Evolutionary conservation across 768 basidiomycete species (phyloP).

Genomic region (Boletus pseudo-olivaceus): DNA sequence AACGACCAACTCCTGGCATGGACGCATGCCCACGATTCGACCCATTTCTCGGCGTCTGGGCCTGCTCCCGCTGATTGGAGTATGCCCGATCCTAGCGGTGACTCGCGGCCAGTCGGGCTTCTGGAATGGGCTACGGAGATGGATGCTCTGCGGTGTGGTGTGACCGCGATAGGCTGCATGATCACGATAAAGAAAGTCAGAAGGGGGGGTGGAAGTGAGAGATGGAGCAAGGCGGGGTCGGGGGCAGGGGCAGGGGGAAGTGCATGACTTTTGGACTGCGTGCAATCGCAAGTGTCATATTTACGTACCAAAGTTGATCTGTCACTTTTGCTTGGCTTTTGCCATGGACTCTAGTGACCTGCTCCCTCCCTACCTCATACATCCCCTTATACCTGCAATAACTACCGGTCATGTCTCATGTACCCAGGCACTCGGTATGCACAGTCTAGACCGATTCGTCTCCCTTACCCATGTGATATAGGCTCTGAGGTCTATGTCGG

Average conservation of each 20-base stretch:
- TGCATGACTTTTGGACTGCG: conserved; percentile 16
- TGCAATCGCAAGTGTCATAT: conserved; percentile 1
- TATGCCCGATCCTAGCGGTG: conserved; percentile 8
- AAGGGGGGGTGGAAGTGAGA: not conserved
- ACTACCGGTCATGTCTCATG: conserved; percentile 32
- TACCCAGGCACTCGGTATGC: conserved; percentile 57
- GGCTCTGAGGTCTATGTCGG: conserved; percentile 87
- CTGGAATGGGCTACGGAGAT: conserved; percentile 13
- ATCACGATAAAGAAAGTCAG: not conserved
- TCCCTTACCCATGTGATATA: conserved; percentile 26
- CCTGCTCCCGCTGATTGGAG: conserved; percentile 11
- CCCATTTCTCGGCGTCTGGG: conserved; percentile 49
- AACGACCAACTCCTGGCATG: conserved; percentile 51
- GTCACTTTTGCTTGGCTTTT: not conserved
- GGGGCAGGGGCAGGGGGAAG: conserved; percentile 1
- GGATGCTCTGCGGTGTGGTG: conserved; percentile 19
- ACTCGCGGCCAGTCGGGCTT: conserved; percentile 16
- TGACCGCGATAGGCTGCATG: conserved; percentile 16
- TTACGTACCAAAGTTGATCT: conserved; percentile 15
- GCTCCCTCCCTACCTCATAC: conserved; percentile 61
- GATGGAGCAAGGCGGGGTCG: conserved; percentile 5
- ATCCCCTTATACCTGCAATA: conserved; percentile 42
- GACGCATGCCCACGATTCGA: conserved; percentile 52
- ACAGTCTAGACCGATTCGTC: not conserved
- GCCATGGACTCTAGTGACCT: conserved; percentile 31